Evolutionary conservation across 129 eudicot species (phyloP), one percentile per base, ranked within the genome.

Genomic region (Helianthus tuberosus): DNA sequence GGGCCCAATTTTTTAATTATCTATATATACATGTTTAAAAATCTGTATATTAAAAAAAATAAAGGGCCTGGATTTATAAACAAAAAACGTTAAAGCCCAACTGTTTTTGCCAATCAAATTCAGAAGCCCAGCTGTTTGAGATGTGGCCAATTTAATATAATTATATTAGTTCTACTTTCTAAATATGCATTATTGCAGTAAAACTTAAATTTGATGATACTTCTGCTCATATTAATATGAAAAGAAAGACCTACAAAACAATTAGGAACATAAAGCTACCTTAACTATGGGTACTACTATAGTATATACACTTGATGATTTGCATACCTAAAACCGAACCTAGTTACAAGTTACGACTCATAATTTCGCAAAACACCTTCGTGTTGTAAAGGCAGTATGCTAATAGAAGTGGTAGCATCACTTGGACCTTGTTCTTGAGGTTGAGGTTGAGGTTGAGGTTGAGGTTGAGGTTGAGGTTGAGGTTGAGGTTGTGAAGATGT

Each of bases 341-440:
- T 15, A 68, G 8, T 47, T 81, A 84, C 17, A 61, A 80, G 8
- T 47, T 81, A 84, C 27, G 66, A 80, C 68, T 69, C 66, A 25
- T 64, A 83, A 74, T 74, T 80, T 60, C 85, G 81, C 20, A 82
- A 57, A 74, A 84, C 3, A 53, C 86, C 90, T 77, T 91, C 97
- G 35, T 80, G 97, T 64, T 86, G 87, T 60, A 91, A 69, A 20
- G 97, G 92, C 41, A 60, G 82, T 61, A 91, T 86, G 69, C 77
- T 84, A 17, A 88, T 17, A 13, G 80, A 58, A n/a, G 71, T 60
- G 23, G 20, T 62, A 32, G 36, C 36, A 54, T 71, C 76, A 15
- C 71, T 82, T 20, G 76, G 77, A 53, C 52, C 81, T 13, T 74
- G 82, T 13, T 63, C 59, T 25, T 75, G 36, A 10, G 66, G 67